Percentiles rank a stretch among this genome's conserved stretches.
Evolutionary conservation across 192 early-diverging fungal genomes (phyloP).

Genomic region (Coemansia sp.): DNA sequence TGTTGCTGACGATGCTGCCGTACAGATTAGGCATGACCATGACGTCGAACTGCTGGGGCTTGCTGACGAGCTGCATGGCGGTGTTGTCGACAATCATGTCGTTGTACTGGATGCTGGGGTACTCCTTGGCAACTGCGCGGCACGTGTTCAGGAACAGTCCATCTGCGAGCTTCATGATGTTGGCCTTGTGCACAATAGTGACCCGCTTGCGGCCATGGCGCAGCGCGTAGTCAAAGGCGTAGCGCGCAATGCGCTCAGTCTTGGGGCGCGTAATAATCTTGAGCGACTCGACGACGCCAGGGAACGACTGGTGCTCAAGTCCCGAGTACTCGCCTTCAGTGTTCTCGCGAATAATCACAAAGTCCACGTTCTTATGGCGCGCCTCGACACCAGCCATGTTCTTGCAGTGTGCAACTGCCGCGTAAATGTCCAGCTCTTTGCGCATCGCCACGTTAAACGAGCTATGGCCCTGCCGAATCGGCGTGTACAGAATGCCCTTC

Average conservation of each 20-base stretch:
- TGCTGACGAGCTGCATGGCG: constrained; percentile 98
- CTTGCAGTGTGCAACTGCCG: constrained; percentile 87
- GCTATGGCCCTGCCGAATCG: constrained; percentile 83
- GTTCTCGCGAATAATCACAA: constrained; percentile 99
- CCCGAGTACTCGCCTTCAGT: constrained; percentile 99
- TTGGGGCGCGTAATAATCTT: constrained; percentile 97
- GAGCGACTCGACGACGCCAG: constrained; percentile 97
- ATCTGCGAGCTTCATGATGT: constrained; percentile 99
- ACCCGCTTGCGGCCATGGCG: constrained; percentile 98
- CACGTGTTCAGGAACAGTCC: constrained; percentile 97
- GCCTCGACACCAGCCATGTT: constrained; percentile 85
- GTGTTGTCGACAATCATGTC: constrained; percentile 99
- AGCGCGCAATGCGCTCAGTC: constrained; percentile 98
- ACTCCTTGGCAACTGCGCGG: constrained; percentile 93
- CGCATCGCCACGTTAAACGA: constrained; percentile 97
- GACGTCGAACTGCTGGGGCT: constrained; percentile 97
- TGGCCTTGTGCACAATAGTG: constrained; percentile 99
- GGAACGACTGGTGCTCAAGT: constrained; percentile 96
- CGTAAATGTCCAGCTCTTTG: constrained; percentile 98
- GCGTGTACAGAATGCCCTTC: constrained; percentile 93
- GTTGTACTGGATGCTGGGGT: constrained; percentile 88
- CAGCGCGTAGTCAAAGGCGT: constrained; percentile 98
- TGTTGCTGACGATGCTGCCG: constrained; percentile 98
- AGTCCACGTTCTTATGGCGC: constrained; percentile 91
- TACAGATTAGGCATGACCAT: constrained; percentile 99